Base-by-base conservation (phyloP, 306 rosid species). In the Carpinus viminea region DNA sequence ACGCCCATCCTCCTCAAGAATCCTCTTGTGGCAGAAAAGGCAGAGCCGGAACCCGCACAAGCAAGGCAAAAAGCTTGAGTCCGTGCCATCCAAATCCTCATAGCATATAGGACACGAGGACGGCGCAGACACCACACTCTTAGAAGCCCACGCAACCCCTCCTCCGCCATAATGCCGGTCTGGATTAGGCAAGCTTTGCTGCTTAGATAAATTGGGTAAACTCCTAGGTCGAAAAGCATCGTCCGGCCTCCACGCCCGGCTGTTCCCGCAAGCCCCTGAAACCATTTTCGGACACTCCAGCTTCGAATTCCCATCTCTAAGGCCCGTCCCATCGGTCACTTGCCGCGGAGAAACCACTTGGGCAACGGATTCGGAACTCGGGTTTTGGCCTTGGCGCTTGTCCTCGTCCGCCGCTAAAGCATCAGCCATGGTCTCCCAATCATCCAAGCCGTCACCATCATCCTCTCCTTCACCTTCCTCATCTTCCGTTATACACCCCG, bases 401-500 rank as follows among this genome's bases (percentile, higher is more conserved):
- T 91, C 98, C 73, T 88, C 76, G 71, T 68, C 72, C 18, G 97
- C 98, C 24, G 93, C 98, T 82, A 93, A 82, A 70, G 99, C 97
- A 79, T 95, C 99, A 2, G 99, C 99, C 90, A 95, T 66, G 48
- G 96, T 97, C 90, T 95, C 99, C 99, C 99, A 95, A 83, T 95
- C 99, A 84, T 95, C 99, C 87, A 95, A 86, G 80, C 97, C 89
- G 5, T 79, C 99, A 83, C 91, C 99, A 83, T 92, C 98, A 1
- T 78, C 90, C 8, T 83, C 90, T 36, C 76, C 91, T 6, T 71
- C 91, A 5, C 75, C 93, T 5, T 78, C 91, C 21, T 92, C 92
- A 47, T 86, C 96, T 71, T 90, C 98, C 0, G 97, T 89, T 61
- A 91, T 76, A 83, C 90, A 91, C 43, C 99, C 99, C 0, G 99